A percentile compares a stretch with the other conserved stretches of the same genome.
Evolutionary conservation across 148 eudicot genomes (phyloP).

Genomic region (Pouteria glomerata): DNA sequence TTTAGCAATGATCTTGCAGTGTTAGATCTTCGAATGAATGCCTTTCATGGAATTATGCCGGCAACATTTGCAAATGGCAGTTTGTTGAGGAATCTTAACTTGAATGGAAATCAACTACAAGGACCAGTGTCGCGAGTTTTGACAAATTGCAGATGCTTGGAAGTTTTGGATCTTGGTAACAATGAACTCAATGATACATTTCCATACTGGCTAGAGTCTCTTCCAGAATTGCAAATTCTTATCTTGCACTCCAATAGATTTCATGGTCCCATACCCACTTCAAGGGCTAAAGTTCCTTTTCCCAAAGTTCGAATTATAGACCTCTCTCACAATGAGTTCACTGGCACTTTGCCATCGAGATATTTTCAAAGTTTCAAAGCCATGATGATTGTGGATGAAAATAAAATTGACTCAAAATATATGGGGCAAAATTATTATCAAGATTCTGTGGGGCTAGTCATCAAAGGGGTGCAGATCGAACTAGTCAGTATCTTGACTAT

Average conservation of each 20-base stretch:
- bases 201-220: too few relatives aligned
- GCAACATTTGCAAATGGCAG: too few relatives aligned
- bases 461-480: background rate
- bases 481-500: too few relatives aligned
- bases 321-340: constrained; percentile 4
- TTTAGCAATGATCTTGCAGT: too few relatives aligned
- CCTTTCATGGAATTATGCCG: background rate
- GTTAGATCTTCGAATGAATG: too few relatives aligned
- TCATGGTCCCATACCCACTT: background rate
- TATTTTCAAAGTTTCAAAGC: background rate
- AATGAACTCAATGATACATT: background rate
- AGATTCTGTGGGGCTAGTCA: background rate
- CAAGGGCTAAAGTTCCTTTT: background rate
- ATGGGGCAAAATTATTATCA: background rate
- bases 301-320: too few relatives aligned
- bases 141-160: constrained; percentile 11
- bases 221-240: constrained; percentile 9
- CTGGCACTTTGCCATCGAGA: constrained; percentile 9
- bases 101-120: background rate
- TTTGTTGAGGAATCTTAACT: background rate
- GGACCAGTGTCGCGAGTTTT: constrained; percentile 23
- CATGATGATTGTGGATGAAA: background rate
- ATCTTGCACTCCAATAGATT: background rate
- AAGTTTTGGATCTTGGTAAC: constrained; percentile 9
- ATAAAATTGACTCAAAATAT: background rate